Evolutionary conservation across 2,329 filamentous ascomycete species (phyloP).

Genomic region (Aspergillus japonicus): DNA sequence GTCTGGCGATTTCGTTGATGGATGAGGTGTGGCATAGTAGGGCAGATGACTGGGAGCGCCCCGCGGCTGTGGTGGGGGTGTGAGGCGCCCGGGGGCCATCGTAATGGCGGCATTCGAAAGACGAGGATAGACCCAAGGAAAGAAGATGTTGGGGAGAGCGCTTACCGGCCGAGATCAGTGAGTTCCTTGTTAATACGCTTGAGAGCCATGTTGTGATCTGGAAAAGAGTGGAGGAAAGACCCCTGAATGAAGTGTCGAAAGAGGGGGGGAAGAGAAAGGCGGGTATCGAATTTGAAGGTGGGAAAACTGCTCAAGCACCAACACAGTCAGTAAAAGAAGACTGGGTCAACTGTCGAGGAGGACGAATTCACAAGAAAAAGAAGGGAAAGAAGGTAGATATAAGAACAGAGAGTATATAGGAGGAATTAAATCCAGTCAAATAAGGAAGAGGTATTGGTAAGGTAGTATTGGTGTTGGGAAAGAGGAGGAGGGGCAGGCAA

Average conservation of each 20-base stretch:
- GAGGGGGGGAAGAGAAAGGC: background rate
- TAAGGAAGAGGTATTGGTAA: too few species aligned
- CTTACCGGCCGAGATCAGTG: slow-evolving; percentile 53
- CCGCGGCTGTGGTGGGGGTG: slow-evolving; percentile 26
- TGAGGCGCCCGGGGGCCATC: slow-evolving; percentile 5
- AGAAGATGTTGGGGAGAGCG: slow-evolving; percentile 13
- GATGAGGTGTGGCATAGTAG: background rate
- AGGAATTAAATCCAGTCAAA: background rate
- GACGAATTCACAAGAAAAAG: background rate
- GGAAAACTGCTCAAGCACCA: slow-evolving; percentile 19
- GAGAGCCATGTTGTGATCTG: slow-evolving; percentile 45
- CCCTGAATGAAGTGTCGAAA: slow-evolving; percentile 8
- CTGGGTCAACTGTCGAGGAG: background rate
- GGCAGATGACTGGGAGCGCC: slow-evolving; percentile 12
- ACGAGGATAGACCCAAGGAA: slow-evolving; percentile 4
- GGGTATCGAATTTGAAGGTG: slow-evolving; percentile 17
- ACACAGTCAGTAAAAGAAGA: slow-evolving; percentile 7
- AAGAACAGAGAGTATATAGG: background rate
- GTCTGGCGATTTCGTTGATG: background rate
- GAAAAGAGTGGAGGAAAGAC: slow-evolving; percentile 8
- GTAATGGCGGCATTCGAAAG: background rate
- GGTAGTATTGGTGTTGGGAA: background rate
- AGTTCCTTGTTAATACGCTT: slow-evolving; percentile 57
- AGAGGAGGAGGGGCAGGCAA: slow-evolving; percentile 11
- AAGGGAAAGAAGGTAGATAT: background rate